phyloP scores from a whole-genome alignment of 495 filamentous ascomycete species.

The Evernia prunastri region DNA sequence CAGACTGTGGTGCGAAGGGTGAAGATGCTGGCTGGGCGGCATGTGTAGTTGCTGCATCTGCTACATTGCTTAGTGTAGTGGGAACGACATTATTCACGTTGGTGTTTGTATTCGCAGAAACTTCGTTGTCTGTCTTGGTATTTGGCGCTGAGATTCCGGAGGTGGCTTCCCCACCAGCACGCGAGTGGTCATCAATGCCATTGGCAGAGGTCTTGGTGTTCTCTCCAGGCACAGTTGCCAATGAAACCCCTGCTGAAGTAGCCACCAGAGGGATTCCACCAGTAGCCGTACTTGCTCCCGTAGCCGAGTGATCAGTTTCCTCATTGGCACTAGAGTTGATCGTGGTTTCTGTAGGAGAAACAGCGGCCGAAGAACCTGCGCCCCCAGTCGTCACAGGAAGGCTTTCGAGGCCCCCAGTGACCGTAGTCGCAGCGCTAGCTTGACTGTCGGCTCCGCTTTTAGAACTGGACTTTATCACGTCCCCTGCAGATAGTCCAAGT shows the following conservation, averaged over 20 bases:
- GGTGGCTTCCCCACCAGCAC: neutral
- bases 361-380: neutral
- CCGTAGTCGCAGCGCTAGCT: neutral
- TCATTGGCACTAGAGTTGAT: neutral
- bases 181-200: neutral
- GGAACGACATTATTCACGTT: neutral
- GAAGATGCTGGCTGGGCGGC: conserved; percentile 1
- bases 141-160: neutral
- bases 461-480: neutral
- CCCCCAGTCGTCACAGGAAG: neutral
- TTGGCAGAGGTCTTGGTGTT: neutral
- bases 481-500: neutral
- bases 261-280: neutral
- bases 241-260: neutral
- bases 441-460: neutral
- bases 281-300: neutral
- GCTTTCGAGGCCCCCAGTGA: neutral
- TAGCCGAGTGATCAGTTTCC: neutral
- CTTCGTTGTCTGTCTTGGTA: conserved; percentile 8
- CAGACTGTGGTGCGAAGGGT: neutral
- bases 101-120: neutral
- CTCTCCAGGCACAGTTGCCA: conserved; percentile 1
- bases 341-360: neutral
- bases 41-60: neutral
- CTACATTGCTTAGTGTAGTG: neutral